These are phyloP conservation scores for Amphichorda felina DNA, from an alignment of 2,329 filamentous ascomycete genomes.

Conservation along the genomic window DNA sequence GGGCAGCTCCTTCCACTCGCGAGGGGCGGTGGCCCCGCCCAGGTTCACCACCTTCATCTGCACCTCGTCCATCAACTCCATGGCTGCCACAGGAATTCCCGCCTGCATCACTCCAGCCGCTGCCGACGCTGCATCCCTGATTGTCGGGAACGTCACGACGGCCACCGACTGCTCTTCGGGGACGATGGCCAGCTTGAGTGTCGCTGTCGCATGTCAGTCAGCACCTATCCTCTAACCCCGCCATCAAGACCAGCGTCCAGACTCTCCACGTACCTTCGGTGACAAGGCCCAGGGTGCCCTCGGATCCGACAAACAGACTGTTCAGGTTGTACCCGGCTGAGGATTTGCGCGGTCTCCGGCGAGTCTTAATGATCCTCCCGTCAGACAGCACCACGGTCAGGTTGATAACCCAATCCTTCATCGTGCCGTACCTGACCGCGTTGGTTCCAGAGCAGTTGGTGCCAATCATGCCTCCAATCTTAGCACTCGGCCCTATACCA, in stretches of 20 bases:
- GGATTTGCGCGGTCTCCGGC: slow-evolving; percentile 65
- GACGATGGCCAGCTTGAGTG: slow-evolving; percentile 66
- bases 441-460: slow-evolving; percentile 72
- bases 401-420: slow-evolving; percentile 83
- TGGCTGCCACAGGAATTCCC: slow-evolving; percentile 60
- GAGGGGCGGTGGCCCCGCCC: slow-evolving; percentile 54
- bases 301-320: slow-evolving; percentile 66
- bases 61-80: slow-evolving; percentile 84
- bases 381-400: slow-evolving; percentile 71
- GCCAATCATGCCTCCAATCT: slow-evolving; percentile 74
- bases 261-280: slow-evolving; percentile 46
- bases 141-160: slow-evolving; percentile 67
- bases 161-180: slow-evolving; percentile 68
- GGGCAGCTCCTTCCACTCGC: slow-evolving; percentile 62
- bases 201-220: slow-evolving; percentile 31
- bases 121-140: slow-evolving; percentile 63
- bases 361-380: slow-evolving; percentile 68
- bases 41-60: slow-evolving; percentile 77
- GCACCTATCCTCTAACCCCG: neutral
- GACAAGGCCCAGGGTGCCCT: slow-evolving; percentile 70
- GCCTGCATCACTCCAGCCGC: slow-evolving; percentile 66
- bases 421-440: slow-evolving; percentile 70
- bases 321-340: slow-evolving; percentile 79
- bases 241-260: slow-evolving; percentile 1
- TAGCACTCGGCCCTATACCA: slow-evolving; percentile 45